Percentiles rank a stretch among this genome's conserved stretches.
These are phyloP conservation scores for Candida hungchunana DNA, from an alignment of 805 yeast genomes.

Conservation along the genomic window DNA sequence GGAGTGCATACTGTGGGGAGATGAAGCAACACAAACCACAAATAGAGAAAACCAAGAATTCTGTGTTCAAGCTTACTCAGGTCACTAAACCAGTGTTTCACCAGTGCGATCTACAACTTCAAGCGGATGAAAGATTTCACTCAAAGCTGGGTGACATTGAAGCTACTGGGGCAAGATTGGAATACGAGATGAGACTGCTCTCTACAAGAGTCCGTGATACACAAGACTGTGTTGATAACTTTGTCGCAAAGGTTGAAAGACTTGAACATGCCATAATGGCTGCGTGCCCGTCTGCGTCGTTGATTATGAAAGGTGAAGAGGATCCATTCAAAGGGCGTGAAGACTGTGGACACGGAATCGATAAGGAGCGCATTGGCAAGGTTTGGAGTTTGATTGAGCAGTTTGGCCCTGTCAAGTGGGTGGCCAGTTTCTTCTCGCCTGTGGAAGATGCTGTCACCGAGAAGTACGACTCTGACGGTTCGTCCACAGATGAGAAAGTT, in stretches of 20 bases:
- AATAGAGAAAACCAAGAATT: slow-evolving; percentile 1
- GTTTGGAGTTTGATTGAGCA: slow-evolving; percentile 14
- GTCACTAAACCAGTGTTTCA: slow-evolving; percentile 17
- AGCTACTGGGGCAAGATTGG: slow-evolving; percentile 53
- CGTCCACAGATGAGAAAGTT: not conserved
- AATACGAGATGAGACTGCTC: slow-evolving; percentile 60
- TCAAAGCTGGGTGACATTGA: slow-evolving; percentile 46
- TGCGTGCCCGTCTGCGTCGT: slow-evolving; percentile 1
- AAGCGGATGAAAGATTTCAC: slow-evolving; percentile 30
- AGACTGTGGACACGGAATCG: slow-evolving; percentile 5
- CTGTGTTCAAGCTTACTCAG: slow-evolving; percentile 12
- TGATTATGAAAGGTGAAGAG: not conserved
- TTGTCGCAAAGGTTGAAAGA: slow-evolving; percentile 33
- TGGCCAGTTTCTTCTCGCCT: not conserved
- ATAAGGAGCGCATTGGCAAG: slow-evolving; percentile 9
- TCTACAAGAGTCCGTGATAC: slow-evolving; percentile 62
- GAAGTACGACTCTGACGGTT: not conserved
- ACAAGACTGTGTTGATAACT: slow-evolving; percentile 51
- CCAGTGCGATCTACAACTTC: slow-evolving; percentile 20
- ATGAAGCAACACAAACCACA: slow-evolving; percentile 3
- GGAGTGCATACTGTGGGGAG: slow-evolving; percentile 1
- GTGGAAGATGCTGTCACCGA: not conserved
- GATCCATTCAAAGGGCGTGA: not conserved
- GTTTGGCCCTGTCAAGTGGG: slow-evolving; percentile 12
- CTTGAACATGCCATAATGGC: slow-evolving; percentile 27